Conservation (phyloP, 805 yeast genomes). For the Saccharomycopsis vini region DNA sequence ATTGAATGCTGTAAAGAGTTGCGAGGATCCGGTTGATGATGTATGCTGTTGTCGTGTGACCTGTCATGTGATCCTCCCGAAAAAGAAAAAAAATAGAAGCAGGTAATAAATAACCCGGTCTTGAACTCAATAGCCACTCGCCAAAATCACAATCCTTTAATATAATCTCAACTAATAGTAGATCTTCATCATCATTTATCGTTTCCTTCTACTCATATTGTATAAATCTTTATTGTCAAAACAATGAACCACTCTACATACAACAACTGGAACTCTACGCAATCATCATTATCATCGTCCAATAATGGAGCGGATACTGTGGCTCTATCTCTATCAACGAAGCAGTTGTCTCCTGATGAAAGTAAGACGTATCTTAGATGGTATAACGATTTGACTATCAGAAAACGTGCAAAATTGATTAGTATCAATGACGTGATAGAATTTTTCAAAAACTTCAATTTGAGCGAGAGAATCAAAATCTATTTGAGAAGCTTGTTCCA, state of each 20-base stretch:
- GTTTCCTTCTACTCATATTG: neutral
- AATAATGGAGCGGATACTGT: slow-evolving; percentile 22
- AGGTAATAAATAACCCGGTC: too few relatives aligned
- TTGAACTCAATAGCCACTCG: too few relatives aligned
- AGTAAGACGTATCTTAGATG: slow-evolving; percentile 81
- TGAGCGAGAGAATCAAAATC: slow-evolving; percentile 42
- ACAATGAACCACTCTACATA: neutral
- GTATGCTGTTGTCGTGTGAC: too few relatives aligned
- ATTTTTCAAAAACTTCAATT: slow-evolving; percentile 69
- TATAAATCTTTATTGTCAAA: neutral
- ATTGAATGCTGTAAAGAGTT: too few relatives aligned
- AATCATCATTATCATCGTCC: neutral
- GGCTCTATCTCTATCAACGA: slow-evolving; percentile 56
- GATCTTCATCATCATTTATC: neutral
- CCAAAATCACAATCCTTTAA: too few relatives aligned
- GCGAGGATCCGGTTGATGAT: too few relatives aligned
- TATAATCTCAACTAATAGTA: too few relatives aligned
- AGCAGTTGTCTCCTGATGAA: slow-evolving; percentile 69
- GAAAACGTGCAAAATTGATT: slow-evolving; percentile 60
- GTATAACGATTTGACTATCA: slow-evolving; percentile 77
- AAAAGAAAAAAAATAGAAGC: too few relatives aligned
- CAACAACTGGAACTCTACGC: neutral
- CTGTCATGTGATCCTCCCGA: too few relatives aligned
- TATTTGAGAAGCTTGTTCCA: slow-evolving; percentile 44
- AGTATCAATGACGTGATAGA: slow-evolving; percentile 67